Base-by-base conservation (phyloP, 164 flowering plant genomes). In the Vitis riparia region DNA sequence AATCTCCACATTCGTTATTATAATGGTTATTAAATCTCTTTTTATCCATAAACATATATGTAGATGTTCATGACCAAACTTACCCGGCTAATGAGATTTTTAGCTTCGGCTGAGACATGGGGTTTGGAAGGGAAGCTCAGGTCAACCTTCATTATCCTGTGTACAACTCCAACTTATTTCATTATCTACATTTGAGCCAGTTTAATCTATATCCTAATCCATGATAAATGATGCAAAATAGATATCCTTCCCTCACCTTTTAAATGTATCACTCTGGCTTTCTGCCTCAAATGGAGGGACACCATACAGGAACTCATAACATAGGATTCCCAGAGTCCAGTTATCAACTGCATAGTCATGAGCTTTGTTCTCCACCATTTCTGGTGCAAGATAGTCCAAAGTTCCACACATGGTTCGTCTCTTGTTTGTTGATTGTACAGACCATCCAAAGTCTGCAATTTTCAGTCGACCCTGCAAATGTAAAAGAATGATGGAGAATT, bases 371-470 rank as follows among this genome's bases (percentile, higher is more conserved):
- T 88, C 93, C 65, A 91, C 97, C 92, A 96, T 89, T 83, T 96
- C 99, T 66, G 98, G 99, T 64, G 98, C 95, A 57, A 96, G 76
- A 69, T 96, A 93, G 73, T 96, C 98, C 69, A 96, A 73, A 53
- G 98, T 96, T 47, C 98, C 98, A 81, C 99, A 96, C 97, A 96
- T 88, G 50, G 97, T 93, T 55, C 70, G 79, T 59, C 99, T 88
- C 76, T 89, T 91, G 78, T 61, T 71, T 59, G 63, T 85, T 17
- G 99, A 92, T 73, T 96, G 98, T 9, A 93, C 97, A 32, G 99
- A 90, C 99, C 98, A 96, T 56, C 99, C 99, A 80, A 93, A 96
- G 71, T 93, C 99, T 6, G 97, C 98, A 79, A 96, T 88, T 79
- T 96, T 96, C 63, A 96, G 79, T 17, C 87, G 84, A 61, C 99